A percentile compares a stretch with the other conserved stretches of the same genome.
Conservation (phyloP, 1,284 basidiomycete species). For the Heterobasidion annosum region DNA sequence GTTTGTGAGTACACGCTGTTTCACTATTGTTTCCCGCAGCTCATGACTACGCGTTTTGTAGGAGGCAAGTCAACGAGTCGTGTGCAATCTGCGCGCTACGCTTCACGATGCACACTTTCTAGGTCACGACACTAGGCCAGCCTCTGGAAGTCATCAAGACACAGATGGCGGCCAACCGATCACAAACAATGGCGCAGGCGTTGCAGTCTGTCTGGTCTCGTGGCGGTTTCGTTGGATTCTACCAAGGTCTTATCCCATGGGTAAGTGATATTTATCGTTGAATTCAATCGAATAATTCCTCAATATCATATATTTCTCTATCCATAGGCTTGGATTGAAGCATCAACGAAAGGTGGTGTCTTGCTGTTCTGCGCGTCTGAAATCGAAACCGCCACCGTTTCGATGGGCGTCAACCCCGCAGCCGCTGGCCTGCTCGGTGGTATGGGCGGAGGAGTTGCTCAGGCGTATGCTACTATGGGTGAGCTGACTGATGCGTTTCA, state of each 20-base stretch:
- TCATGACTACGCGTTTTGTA: slow-evolving; percentile 16
- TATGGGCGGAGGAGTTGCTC: slow-evolving; percentile 95
- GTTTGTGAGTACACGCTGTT: slow-evolving; percentile 43
- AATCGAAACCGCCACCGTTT: slow-evolving; percentile 69
- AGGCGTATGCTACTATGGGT: slow-evolving; percentile 99
- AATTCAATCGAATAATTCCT: slow-evolving; percentile 7
- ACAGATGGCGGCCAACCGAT: slow-evolving; percentile 94
- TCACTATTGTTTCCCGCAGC: slow-evolving; percentile 5
- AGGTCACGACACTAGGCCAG: slow-evolving; percentile 97
- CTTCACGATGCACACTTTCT: slow-evolving; percentile 1
- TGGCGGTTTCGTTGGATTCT: slow-evolving; percentile 88
- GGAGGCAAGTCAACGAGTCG: slow-evolving; percentile 31
- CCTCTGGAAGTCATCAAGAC: slow-evolving; percentile 98
- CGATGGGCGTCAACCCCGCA: slow-evolving; percentile 72
- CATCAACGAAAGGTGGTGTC: slow-evolving; percentile 96
- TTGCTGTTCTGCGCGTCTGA: slow-evolving; percentile 95
- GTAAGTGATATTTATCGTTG: slow-evolving; percentile 32
- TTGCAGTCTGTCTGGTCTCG: slow-evolving; percentile 84
- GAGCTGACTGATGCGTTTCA: slow-evolving; percentile 18
- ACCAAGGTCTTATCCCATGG: slow-evolving; percentile 99
- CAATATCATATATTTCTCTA: background rate
- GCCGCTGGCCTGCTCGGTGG: slow-evolving; percentile 88
- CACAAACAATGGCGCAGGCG: slow-evolving; percentile 86
- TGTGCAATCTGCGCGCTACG: background rate
- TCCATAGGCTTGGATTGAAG: slow-evolving; percentile 96